These are phyloP conservation scores for Triticum urartu DNA, from an alignment of 176 grass and related monocot species.

Conservation along the genomic window DNA sequence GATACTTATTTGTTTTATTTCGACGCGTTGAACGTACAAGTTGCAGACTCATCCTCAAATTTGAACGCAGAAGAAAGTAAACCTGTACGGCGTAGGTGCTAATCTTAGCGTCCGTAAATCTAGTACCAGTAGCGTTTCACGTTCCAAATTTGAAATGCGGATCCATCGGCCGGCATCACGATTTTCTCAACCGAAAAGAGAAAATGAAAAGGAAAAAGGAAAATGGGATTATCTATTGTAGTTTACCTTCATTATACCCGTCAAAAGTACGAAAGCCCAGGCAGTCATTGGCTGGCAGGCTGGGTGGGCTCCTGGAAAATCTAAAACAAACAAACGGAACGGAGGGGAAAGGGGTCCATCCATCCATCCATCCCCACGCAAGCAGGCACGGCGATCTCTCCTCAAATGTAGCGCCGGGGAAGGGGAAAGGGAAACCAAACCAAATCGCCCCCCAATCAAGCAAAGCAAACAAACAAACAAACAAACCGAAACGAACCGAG, in stretches of 20 bases:
- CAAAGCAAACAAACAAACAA: background rate
- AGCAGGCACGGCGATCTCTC: background rate
- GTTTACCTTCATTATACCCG: no score
- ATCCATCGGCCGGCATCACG: background rate
- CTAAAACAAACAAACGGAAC: background rate
- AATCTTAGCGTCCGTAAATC: background rate
- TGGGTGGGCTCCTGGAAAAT: constrained; percentile 1
- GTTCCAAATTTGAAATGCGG: background rate
- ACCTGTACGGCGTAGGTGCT: no score
- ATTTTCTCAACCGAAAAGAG: background rate
- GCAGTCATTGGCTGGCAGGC: background rate
- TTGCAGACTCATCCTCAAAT: no score
- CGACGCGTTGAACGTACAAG: no score
- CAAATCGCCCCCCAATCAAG: background rate
- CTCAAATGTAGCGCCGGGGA: constrained; percentile 32
- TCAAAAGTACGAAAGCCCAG: background rate
- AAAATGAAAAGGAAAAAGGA: background rate
- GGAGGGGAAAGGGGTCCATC: background rate
- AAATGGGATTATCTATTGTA: no score
- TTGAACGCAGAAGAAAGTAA: no score
- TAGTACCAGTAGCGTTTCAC: background rate
- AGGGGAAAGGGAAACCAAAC: background rate
- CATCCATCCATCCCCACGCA: background rate
- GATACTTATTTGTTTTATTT: no score
- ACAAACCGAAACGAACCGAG: background rate